These are phyloP conservation scores for Debaryomyces tyrocola DNA, from an alignment of 805 yeast species.

Conservation along the genomic window DNA sequence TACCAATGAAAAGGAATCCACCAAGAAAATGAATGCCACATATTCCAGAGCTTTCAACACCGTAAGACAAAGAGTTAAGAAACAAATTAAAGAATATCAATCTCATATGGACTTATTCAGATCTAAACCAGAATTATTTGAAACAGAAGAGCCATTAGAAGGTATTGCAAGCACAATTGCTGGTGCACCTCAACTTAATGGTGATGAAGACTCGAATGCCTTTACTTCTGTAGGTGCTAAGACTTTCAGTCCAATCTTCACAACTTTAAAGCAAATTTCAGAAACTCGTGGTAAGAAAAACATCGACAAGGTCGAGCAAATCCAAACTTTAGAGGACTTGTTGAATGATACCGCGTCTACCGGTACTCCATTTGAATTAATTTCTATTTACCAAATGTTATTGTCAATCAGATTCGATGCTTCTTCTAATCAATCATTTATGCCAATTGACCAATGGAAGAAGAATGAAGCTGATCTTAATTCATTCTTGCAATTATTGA, in stretches of 20 bases:
- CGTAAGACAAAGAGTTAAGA: conserved; percentile 83
- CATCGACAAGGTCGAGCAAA: conserved; percentile 80
- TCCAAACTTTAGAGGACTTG: conserved; percentile 65
- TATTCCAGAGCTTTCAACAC: conserved; percentile 86
- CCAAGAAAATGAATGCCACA: conserved; percentile 76
- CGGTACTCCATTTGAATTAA: conserved; percentile 65
- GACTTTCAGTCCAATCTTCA: conserved; percentile 54
- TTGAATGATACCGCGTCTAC: conserved; percentile 30
- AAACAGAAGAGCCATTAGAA: conserved; percentile 49
- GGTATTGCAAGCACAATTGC: conserved; percentile 6
- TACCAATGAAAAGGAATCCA: conserved; percentile 51
- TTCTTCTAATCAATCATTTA: conserved; percentile 60
- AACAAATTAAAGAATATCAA: conserved; percentile 70
- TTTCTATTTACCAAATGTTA: conserved; percentile 74
- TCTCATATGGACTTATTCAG: conserved; percentile 58
- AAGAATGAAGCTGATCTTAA: conserved; percentile 61
- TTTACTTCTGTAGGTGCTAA: conserved; percentile 42
- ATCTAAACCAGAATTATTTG: conserved; percentile 74
- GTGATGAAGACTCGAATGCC: conserved; percentile 30
- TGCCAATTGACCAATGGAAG: conserved; percentile 83
- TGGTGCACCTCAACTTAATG: conserved; percentile 23
- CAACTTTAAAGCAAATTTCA: conserved; percentile 67
- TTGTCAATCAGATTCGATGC: conserved; percentile 88
- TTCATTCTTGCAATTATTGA: conserved; percentile 66
- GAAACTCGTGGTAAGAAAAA: conserved; percentile 96